Percentiles rank a stretch among this genome's conserved stretches.
Conservation (phyloP, 306 rosid species). For the Arachis hypogaea region DNA sequence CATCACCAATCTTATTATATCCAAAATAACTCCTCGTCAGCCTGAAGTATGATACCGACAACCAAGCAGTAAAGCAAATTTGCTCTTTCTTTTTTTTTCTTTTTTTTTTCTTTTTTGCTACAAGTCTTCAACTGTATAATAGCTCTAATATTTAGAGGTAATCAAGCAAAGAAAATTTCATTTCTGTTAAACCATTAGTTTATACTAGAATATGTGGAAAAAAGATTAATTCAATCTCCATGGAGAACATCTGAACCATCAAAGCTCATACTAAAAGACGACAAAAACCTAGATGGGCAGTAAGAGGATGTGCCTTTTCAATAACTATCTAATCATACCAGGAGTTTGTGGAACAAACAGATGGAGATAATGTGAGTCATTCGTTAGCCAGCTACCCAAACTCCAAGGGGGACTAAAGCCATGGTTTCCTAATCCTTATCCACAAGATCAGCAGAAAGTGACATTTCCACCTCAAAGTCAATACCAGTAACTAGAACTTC, state of each 20-base stretch:
- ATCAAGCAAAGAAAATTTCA: constrained; percentile 11
- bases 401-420: constrained; percentile 18
- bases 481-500: background rate
- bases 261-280: constrained; percentile 16
- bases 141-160: background rate
- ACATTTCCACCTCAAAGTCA: constrained; percentile 17
- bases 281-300: constrained; percentile 1
- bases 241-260: constrained; percentile 9
- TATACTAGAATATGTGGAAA: background rate
- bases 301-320: constrained; percentile 10
- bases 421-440: background rate
- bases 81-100: background rate
- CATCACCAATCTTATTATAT: background rate
- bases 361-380: background rate
- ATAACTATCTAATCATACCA: constrained; percentile 28
- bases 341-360: constrained; percentile 5
- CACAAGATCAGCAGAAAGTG: constrained; percentile 27
- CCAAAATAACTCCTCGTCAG: constrained; percentile 22
- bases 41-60: background rate
- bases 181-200: constrained; percentile 6
- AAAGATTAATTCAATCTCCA: background rate
- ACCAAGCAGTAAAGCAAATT: constrained; percentile 6
- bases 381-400: constrained; percentile 3
- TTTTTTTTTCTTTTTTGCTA: too few species aligned
- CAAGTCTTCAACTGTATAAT: constrained; percentile 1